Evolutionary conservation across 805 yeast species (phyloP), one percentile per base, ranked within the genome.

Genomic region (Starmerella lactis-condensi): DNA sequence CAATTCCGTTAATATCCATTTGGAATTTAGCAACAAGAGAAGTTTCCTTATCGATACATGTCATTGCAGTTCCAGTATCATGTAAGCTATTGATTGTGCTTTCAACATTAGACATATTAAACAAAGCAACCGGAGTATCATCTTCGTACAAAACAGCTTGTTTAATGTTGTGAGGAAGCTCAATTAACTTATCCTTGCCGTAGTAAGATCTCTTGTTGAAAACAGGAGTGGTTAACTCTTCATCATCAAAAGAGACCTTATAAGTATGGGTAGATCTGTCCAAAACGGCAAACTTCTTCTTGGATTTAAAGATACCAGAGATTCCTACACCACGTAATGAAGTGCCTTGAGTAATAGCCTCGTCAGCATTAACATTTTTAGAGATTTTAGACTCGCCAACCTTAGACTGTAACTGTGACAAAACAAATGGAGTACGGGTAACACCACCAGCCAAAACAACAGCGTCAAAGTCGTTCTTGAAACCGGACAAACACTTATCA

Each of bases 341-440:
- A 2, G 91, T 69, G 30, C 98, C 98, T 44, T 78, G 62, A 10
- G 79, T 93, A 31, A 79, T 79, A 27, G 95, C 72, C 57, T 89
- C 98, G 54, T 89, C 98, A 0, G 98, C 89, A 53, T 89, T 89
- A 27, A 89, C 91, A 31, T 74, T 78, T 52, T 74, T 81, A 15
- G 92, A 64, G 24, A 83, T 60, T 23, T 33, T 40, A 22, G 29
- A 21, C 2, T 68, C 73, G 13, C 67, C 68, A 1, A 75, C 79
- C 25, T 73, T 56, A 12, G 28, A 32, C 13, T 33, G 30, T 26
- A 70, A 57, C 2, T 64, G 49, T 2, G 50, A 38, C 36, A 79
- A 56, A 28, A 89, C 75, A 46, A 76, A 64, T 11, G 98, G 98
- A 19, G 81, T 77, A 51, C 98, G 69, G 5, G 85, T 70, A 1